Conservation (phyloP, 1,284 basidiomycete species). For the Rhodotorula sp. region DNA sequence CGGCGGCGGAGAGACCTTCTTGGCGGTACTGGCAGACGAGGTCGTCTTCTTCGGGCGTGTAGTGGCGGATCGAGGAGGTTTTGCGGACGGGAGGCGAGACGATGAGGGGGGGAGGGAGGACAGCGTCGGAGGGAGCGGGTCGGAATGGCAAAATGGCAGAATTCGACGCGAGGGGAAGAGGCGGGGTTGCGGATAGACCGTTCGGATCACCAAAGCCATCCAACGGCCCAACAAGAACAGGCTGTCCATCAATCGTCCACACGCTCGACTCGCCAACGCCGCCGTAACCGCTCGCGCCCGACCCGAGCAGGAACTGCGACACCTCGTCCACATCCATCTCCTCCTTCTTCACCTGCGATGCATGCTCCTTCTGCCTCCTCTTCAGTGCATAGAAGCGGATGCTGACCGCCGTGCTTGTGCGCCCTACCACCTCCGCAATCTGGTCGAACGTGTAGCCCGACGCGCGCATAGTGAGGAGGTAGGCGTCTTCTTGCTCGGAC, state of each 20-base stretch:
- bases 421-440: neutral
- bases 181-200: too few species aligned
- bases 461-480: neutral
- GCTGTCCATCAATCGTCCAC: too few species aligned
- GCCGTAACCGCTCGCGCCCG: too few species aligned
- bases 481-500: neutral
- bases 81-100: neutral
- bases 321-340: neutral
- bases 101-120: neutral
- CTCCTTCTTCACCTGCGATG: neutral
- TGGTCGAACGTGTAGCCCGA: neutral
- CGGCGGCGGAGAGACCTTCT: neutral
- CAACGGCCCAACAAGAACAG: too few species aligned
- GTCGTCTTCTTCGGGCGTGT: neutral
- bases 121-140: neutral
- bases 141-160: too few species aligned
- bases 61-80: neutral
- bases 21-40: neutral
- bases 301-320: too few species aligned
- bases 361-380: neutral
- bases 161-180: too few species aligned
- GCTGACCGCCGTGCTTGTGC: neutral
- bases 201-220: too few species aligned
- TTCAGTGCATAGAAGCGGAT: neutral
- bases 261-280: too few species aligned